Evolutionary conservation across 495 filamentous ascomycete genomes (phyloP).

Genomic region (Aspergillus leporis): DNA sequence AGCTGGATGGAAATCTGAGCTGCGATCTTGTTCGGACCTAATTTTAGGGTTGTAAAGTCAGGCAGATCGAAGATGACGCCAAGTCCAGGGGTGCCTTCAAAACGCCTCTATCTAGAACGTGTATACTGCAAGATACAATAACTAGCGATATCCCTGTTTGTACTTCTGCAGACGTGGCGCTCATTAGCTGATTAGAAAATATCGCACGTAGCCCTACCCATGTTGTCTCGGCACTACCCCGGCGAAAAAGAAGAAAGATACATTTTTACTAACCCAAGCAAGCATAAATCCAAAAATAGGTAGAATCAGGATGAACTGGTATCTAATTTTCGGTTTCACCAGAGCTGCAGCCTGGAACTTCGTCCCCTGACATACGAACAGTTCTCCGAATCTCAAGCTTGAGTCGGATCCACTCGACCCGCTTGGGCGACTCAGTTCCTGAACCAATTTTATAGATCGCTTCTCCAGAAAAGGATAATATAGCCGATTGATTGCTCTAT

Average conservation of each 20-base stretch:
- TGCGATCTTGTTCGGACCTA: too few species aligned
- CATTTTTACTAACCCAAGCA: too few species aligned
- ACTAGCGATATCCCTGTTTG: neutral
- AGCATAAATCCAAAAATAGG: neutral
- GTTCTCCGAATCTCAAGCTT: neutral
- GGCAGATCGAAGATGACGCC: neutral
- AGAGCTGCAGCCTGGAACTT: neutral
- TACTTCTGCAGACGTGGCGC: too few species aligned
- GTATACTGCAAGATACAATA: neutral
- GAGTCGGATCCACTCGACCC: neutral
- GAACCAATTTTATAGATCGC: too few species aligned
- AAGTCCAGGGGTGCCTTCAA: neutral
- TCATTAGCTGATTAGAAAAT: too few species aligned
- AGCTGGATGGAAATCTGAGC: too few species aligned
- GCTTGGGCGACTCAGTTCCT: neutral
- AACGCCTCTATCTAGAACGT: neutral
- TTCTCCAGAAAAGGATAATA: too few species aligned
- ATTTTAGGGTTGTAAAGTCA: neutral
- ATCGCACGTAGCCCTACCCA: neutral
- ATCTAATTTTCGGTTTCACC: neutral
- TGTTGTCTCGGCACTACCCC: neutral
- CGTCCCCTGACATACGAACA: neutral
- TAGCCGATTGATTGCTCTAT: too few species aligned
- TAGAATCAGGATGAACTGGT: neutral
- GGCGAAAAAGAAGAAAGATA: too few species aligned